These are phyloP conservation scores for Brassica nigra DNA, from an alignment of 345 rosid species.

Conservation along the genomic window DNA sequence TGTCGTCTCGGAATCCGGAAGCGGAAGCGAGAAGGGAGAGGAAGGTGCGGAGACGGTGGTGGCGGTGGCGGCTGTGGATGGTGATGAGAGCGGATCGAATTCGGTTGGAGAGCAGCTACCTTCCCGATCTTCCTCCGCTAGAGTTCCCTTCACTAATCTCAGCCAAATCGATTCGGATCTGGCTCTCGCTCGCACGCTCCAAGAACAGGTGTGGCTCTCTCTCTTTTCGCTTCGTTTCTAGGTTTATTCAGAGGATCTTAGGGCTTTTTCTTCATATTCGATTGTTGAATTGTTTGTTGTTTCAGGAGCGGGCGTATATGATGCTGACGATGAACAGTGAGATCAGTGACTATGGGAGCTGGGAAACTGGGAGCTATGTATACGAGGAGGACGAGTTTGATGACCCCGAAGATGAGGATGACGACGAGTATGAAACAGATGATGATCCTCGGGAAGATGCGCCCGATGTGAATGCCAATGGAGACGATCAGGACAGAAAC, in stretches of 20 bases:
- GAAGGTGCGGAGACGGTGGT: slow-evolving; percentile 42
- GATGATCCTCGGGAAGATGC: slow-evolving; percentile 58
- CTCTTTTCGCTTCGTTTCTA: not conserved
- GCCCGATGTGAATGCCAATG: slow-evolving; percentile 56
- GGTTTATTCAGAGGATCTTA: not conserved
- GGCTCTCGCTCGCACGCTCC: slow-evolving; percentile 87
- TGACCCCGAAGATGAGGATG: slow-evolving; percentile 56
- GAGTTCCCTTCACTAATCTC: slow-evolving; percentile 80
- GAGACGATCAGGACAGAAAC: slow-evolving; percentile 44
- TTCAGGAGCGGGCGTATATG: slow-evolving; percentile 86
- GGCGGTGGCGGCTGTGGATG: slow-evolving; percentile 30
- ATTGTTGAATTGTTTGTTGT: not conserved
- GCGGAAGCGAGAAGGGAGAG: slow-evolving; percentile 31
- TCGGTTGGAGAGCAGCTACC: slow-evolving; percentile 39
- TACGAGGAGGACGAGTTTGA: slow-evolving; percentile 68
- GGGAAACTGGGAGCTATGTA: slow-evolving; percentile 72
- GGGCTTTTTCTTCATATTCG: not conserved
- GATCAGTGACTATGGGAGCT: slow-evolving; percentile 77
- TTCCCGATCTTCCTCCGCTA: slow-evolving; percentile 47
- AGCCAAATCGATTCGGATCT: slow-evolving; percentile 92
- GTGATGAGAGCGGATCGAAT: slow-evolving; percentile 32
- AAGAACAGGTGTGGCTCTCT: slow-evolving; percentile 65
- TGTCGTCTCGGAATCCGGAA: slow-evolving; percentile 28
- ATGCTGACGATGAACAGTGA: slow-evolving; percentile 74
- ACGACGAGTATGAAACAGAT: slow-evolving; percentile 43